Evolutionary conservation across 176 grass and related monocot species (phyloP).

Genomic region (Triticum turgidum): DNA sequence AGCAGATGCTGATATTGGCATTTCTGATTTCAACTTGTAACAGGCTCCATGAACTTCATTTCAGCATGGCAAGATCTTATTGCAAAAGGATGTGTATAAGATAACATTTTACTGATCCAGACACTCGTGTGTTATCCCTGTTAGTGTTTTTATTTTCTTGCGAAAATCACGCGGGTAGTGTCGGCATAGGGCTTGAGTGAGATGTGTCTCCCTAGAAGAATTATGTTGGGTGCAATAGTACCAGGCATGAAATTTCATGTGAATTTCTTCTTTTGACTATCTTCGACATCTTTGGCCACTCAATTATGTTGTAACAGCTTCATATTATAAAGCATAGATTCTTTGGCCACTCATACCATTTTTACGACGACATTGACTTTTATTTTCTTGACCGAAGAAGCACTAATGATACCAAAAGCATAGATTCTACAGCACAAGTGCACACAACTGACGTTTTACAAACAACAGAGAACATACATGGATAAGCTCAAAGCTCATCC

Average conservation of each 20-base stretch:
- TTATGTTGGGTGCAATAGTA: not conserved
- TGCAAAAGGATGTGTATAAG: not conserved
- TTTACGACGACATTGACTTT: not conserved
- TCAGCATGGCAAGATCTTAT: not conserved
- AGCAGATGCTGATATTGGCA: not conserved
- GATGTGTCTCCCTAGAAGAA: not conserved
- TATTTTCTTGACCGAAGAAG: not conserved
- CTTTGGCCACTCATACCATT: not conserved
- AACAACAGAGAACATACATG: not conserved
- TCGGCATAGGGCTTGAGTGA: not conserved
- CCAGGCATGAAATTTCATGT: not conserved
- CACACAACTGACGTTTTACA: constrained; percentile 12
- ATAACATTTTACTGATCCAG: not conserved
- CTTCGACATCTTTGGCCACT: not conserved
- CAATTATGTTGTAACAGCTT: not conserved
- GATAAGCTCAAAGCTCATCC: not conserved
- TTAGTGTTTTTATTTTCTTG: no score
- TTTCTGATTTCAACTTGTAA: not conserved
- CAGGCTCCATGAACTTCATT: not conserved
- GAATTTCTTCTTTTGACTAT: not conserved
- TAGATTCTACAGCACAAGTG: not conserved
- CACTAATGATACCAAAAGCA: not conserved
- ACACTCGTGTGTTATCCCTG: not conserved
- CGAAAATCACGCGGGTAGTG: not conserved
- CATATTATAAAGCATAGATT: not conserved